phyloP scores from a whole-genome alignment of 2,329 filamentous ascomycete species.

The Calonectria ilicicola region DNA sequence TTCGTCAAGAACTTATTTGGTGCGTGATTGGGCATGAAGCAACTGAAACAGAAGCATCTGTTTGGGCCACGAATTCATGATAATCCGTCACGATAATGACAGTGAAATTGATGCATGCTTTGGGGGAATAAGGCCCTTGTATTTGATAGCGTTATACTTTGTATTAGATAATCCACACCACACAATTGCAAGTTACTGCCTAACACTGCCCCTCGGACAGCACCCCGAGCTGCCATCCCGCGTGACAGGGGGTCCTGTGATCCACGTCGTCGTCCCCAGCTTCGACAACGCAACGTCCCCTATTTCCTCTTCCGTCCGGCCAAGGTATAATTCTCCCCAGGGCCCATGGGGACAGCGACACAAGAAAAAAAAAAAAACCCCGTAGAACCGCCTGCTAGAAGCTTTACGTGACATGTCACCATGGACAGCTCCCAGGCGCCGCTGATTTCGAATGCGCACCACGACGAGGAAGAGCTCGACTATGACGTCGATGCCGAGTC shows the following conservation, averaged over 20 bases:
- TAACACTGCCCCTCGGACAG: slow-evolving; percentile 11
- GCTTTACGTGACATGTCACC: slow-evolving; percentile 17
- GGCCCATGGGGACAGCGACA: slow-evolving; percentile 13
- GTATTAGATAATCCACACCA: rapidly evolving
- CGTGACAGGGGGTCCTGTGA: slow-evolving; percentile 40
- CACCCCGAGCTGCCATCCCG: slow-evolving; percentile 26
- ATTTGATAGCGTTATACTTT: slow-evolving; percentile 30
- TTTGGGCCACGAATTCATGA: background rate
- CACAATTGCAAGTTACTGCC: background rate
- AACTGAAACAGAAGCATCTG: background rate
- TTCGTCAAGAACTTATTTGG: slow-evolving; percentile 34
- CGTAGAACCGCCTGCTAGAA: background rate
- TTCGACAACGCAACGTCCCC: slow-evolving; percentile 23
- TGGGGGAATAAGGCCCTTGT: background rate
- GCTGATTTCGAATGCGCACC: slow-evolving; percentile 48
- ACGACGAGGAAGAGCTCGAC: slow-evolving; percentile 47
- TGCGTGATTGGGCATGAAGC: slow-evolving; percentile 1
- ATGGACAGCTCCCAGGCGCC: slow-evolving; percentile 55
- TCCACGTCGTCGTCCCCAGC: slow-evolving; percentile 29
- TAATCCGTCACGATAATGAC: background rate
- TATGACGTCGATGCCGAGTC: slow-evolving; percentile 43
- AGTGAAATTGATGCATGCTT: background rate
- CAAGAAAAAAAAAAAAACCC: background rate
- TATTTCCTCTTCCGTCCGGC: slow-evolving; percentile 10
- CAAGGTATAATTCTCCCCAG: slow-evolving; percentile 25